phyloP scores from a whole-genome alignment of 805 yeast genomes.

The Monosporozyma yasuniensis region DNA sequence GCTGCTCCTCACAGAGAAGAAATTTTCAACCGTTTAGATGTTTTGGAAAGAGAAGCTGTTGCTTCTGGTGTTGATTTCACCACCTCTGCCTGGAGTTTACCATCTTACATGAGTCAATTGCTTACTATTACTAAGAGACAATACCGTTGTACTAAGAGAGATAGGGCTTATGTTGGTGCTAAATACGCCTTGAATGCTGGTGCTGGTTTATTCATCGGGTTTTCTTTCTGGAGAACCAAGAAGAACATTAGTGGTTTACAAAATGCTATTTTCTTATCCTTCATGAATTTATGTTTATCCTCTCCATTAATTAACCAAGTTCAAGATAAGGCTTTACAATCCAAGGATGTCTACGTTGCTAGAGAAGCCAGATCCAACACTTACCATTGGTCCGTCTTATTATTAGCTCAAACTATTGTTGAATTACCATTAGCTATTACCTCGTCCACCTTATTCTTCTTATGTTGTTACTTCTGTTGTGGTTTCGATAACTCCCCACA shows the following conservation, averaged over 20 bases:
- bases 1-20: conserved; percentile 10
- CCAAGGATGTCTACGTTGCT: conserved; percentile 59
- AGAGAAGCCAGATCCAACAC: conserved; percentile 67
- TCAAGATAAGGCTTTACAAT: conserved; percentile 48
- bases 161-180: conserved; percentile 53
- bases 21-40: conserved; percentile 4
- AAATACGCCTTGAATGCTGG: conserved; percentile 45
- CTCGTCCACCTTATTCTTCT: conserved; percentile 43
- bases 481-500: conserved; percentile 34
- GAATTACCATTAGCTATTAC: conserved; percentile 55
- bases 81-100: conserved; percentile 14
- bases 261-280: conserved; percentile 52
- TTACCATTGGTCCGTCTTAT: conserved; percentile 59
- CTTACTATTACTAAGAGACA: conserved; percentile 36
- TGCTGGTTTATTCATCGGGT: conserved; percentile 63
- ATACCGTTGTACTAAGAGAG: conserved; percentile 44
- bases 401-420: conserved; percentile 43
- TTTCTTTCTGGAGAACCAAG: conserved; percentile 57
- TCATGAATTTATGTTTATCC: conserved; percentile 50
- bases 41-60: conserved; percentile 15
- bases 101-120: conserved; percentile 41
- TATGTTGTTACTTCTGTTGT: conserved; percentile 45
- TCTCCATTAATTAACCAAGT: conserved; percentile 57
- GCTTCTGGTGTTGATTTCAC: conserved; percentile 14
- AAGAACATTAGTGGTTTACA: conserved; percentile 47